Evolutionary conservation across 257 asterid species (phyloP).

Genomic region (Solanum arcanum): DNA sequence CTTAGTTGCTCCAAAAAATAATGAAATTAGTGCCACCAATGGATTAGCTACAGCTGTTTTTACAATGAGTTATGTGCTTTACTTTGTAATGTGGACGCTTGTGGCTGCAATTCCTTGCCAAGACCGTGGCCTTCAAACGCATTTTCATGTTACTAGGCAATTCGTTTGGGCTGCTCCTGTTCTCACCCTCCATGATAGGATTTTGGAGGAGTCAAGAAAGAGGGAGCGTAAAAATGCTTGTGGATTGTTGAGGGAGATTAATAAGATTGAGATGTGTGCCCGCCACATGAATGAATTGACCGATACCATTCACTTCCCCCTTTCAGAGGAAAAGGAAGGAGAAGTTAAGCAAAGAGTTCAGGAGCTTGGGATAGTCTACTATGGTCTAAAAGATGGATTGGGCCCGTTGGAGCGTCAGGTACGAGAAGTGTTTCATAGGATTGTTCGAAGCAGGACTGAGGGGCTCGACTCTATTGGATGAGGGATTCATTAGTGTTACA

Average conservation of each 20-base stretch:
- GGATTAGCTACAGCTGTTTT: conserved; percentile 14
- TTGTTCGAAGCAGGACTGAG: conserved; percentile 16
- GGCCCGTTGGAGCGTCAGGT: conserved; percentile 14
- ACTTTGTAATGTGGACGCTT: conserved; percentile 18
- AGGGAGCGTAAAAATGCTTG: conserved; percentile 7
- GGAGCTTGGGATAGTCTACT: conserved; percentile 7
- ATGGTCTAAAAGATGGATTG: conserved; percentile 2
- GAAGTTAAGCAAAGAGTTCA: conserved; percentile 10
- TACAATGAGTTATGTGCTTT: conserved; percentile 17
- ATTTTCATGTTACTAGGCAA: conserved; percentile 8
- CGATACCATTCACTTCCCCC: conserved; percentile 15
- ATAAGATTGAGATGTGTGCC: conserved; percentile 5
- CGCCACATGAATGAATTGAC: conserved; percentile 11
- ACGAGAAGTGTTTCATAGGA: conserved; percentile 16
- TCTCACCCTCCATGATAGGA: conserved; percentile 11
- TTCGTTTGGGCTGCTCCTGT: conserved; percentile 9
- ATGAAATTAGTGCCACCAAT: conserved; percentile 7
- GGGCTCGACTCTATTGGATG: conserved; percentile 6
- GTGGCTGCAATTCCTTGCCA: conserved; percentile 30
- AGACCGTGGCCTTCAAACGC: conserved; percentile 16
- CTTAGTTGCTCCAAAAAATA: conserved; percentile 2
- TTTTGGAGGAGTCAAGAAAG: conserved; percentile 15
- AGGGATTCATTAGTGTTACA: neutral
- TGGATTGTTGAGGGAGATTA: conserved; percentile 23
- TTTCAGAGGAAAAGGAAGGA: conserved; percentile 13